Conservation (phyloP, 306 rosid species). For the Castanea mollissima region DNA sequence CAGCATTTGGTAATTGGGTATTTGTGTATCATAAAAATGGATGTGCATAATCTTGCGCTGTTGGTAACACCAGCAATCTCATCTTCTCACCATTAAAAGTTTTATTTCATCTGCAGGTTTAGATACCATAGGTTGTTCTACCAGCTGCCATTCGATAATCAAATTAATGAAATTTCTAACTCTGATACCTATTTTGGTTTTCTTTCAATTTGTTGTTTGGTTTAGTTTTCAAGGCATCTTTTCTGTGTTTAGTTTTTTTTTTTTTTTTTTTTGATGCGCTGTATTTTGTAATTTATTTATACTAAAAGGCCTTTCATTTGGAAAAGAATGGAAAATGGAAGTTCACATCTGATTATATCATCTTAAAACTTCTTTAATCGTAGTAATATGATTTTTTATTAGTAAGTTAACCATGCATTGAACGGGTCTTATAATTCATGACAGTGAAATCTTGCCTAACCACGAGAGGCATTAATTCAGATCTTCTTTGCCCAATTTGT, state of each 20-base stretch:
- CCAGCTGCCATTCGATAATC: not conserved
- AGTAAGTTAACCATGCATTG: no score
- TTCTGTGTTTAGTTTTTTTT: not conserved
- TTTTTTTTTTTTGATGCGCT: no score
- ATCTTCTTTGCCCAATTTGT: no score
- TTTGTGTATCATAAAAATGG: no score
- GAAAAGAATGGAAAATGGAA: not conserved
- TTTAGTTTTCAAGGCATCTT: no score
- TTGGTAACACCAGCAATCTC: not conserved
- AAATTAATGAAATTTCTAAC: not conserved
- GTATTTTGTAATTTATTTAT: no score
- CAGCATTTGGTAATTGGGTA: no score
- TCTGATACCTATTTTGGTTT: not conserved
- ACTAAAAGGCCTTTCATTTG: not conserved
- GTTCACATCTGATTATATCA: not conserved
- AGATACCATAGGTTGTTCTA: not conserved
- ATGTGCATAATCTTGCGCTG: not conserved
- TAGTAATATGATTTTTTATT: no score
- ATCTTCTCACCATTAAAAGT: not conserved
- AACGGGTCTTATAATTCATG: no score
- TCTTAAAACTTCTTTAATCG: not conserved
- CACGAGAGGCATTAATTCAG: no score
- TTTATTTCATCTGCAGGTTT: not conserved
- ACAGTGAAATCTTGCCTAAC: no score
- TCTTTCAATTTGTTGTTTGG: not conserved